These are phyloP conservation scores for Prunus mume DNA, from an alignment of 306 rosid species.

Conservation along the genomic window DNA sequence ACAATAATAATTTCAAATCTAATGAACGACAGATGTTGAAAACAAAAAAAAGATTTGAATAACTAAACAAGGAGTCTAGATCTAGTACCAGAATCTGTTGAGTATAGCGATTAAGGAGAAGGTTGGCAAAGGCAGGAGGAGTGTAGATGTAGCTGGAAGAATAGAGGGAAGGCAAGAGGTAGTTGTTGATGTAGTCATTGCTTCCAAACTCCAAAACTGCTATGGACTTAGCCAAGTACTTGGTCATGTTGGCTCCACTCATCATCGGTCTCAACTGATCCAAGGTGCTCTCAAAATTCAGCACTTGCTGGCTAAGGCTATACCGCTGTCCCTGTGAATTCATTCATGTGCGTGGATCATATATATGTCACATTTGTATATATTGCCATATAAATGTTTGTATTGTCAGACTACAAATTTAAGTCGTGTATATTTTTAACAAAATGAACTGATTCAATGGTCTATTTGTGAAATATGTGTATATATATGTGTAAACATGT, in stretches of 20 bases:
- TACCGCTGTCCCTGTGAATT: conserved; percentile 52
- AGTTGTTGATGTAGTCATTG: conserved; percentile 82
- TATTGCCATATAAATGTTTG: no score
- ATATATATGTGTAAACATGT: no score
- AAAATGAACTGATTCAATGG: no score
- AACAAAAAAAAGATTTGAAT: background rate
- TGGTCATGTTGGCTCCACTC: conserved; percentile 31
- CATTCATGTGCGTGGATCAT: background rate
- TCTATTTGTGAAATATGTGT: no score
- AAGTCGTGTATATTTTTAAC: no score
- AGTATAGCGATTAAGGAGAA: conserved; percentile 53
- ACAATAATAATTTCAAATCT: background rate
- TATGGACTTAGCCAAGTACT: conserved; percentile 42
- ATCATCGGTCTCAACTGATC: conserved; percentile 36
- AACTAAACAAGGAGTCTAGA: no score
- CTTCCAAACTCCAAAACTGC: conserved; percentile 52
- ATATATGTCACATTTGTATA: no score
- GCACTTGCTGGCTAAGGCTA: conserved; percentile 47
- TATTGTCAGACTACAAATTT: no score
- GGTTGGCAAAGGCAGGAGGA: conserved; percentile 50
- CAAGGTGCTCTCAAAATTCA: conserved; percentile 47
- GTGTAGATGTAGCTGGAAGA: conserved; percentile 39
- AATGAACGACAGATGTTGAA: background rate
- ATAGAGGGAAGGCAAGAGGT: conserved; percentile 51
- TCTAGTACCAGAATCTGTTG: conserved; percentile 42